Evolutionary conservation across 768 basidiomycete genomes (phyloP).

Genomic region (Phlegmacium glaucopus): DNA sequence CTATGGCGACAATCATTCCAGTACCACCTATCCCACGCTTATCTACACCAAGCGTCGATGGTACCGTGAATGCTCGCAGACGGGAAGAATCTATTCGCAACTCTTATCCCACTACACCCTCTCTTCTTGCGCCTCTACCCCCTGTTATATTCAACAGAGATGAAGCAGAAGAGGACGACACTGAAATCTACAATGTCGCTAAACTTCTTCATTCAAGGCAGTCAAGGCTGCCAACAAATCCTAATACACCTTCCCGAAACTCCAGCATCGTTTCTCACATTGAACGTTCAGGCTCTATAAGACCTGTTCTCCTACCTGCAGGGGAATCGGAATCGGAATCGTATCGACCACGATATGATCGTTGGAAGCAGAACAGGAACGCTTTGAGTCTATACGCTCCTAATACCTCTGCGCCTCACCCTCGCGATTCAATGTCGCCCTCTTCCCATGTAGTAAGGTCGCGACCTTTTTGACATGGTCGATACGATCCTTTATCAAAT

Average conservation of each 20-base stretch:
- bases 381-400: neutral
- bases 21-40: no score
- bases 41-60: no score
- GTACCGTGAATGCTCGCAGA: no score
- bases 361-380: neutral
- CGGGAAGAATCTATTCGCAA: neutral
- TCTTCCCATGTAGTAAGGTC: neutral
- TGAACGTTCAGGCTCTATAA: conserved; percentile 16
- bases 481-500: no score
- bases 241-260: conserved; percentile 5
- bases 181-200: conserved; percentile 9
- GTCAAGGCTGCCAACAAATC: neutral
- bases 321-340: neutral
- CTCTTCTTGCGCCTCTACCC: neutral
- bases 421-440: neutral
- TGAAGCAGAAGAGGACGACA: neutral
- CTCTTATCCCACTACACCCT: neutral
- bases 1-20: neutral
- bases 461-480: no score
- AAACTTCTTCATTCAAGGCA: conserved; percentile 12
- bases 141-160: neutral
- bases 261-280: conserved; percentile 17
- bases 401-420: neutral
- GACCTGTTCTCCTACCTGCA: neutral
- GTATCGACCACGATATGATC: neutral